Conservation (phyloP, 208 protist genomes). For the Trypanosoma cruzi region DNA sequence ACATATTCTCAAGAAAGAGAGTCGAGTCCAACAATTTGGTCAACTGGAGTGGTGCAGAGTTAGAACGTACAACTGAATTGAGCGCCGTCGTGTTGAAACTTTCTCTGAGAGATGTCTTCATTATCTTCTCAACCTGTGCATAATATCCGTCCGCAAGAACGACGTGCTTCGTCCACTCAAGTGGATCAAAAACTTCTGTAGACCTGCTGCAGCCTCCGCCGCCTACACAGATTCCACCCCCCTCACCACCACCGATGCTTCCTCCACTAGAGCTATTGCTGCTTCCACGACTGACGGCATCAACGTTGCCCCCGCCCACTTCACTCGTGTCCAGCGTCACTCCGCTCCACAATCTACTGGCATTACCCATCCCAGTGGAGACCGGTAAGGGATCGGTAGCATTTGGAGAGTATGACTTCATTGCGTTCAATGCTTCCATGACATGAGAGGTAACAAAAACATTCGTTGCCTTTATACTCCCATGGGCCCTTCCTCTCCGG, state of each 20-base stretch:
- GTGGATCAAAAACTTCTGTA: background rate
- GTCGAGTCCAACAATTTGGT: background rate
- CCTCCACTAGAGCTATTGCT: background rate
- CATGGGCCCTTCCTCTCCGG: slow-evolving; percentile 45
- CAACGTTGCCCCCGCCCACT: background rate
- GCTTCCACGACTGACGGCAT: slow-evolving; percentile 2
- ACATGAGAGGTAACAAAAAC: slow-evolving; percentile 57
- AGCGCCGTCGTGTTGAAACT: background rate
- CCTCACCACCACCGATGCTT: background rate
- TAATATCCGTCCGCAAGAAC: slow-evolving; percentile 56
- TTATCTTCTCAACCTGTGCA: slow-evolving; percentile 33
- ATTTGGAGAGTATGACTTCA: background rate
- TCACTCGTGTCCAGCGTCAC: slow-evolving; percentile 15
- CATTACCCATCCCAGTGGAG: background rate
- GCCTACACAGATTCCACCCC: background rate
- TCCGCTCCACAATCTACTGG: background rate
- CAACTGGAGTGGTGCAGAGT: background rate
- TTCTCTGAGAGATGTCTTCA: slow-evolving; percentile 26
- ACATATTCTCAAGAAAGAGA: background rate
- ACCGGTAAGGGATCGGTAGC: background rate
- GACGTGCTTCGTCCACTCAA: slow-evolving; percentile 58
- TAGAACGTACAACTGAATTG: background rate
- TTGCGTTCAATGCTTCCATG: slow-evolving; percentile 43
- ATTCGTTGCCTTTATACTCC: slow-evolving; percentile 75
- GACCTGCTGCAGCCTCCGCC: background rate